Evolutionary conservation across 2,329 filamentous ascomycete species (phyloP).

Genomic region (Allantophomopsis cytisporea): DNA sequence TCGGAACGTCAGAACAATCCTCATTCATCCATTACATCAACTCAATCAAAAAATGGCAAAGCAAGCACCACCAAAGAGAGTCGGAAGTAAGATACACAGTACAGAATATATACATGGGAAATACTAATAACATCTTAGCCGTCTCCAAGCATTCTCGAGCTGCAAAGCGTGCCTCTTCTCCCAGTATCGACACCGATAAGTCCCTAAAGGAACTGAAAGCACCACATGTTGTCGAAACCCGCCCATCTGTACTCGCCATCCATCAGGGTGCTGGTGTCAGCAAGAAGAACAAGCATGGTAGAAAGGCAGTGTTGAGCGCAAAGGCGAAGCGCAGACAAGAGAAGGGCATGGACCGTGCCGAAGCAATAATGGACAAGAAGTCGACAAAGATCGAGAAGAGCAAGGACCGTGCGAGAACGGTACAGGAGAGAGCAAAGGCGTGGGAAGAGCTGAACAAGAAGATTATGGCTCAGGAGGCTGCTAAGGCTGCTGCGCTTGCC

Average conservation of each 20-base stretch:
- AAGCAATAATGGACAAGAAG: conserved; percentile 44
- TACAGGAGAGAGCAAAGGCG: conserved; percentile 34
- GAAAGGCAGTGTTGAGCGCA: conserved; percentile 38
- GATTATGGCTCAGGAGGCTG: conserved; percentile 12
- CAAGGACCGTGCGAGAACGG: conserved; percentile 29
- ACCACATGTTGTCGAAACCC: conserved; percentile 27
- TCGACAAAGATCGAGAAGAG: conserved; percentile 41
- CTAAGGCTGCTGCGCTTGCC: conserved; percentile 9
- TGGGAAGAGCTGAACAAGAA: conserved; percentile 46
- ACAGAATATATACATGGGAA: neutral
- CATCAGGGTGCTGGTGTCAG: conserved; percentile 53
- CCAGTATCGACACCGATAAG: conserved; percentile 58
- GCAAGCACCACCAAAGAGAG: conserved; percentile 18
- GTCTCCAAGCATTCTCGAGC: conserved; percentile 60
- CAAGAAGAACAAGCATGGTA: conserved; percentile 48
- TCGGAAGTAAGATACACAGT: conserved; percentile 9
- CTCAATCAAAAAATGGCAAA: conserved; percentile 14
- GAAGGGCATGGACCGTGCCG: conserved; percentile 42
- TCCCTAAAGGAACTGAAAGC: conserved; percentile 47
- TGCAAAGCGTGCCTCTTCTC: conserved; percentile 58
- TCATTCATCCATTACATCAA: too few relatives aligned
- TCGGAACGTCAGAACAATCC: too few relatives aligned
- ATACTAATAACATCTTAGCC: conserved; percentile 11
- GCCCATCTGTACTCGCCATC: conserved; percentile 55
- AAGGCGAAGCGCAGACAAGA: conserved; percentile 42